Base-by-base conservation (phyloP, 2,329 filamentous ascomycete genomes). In the Botryotinia calthae region DNA sequence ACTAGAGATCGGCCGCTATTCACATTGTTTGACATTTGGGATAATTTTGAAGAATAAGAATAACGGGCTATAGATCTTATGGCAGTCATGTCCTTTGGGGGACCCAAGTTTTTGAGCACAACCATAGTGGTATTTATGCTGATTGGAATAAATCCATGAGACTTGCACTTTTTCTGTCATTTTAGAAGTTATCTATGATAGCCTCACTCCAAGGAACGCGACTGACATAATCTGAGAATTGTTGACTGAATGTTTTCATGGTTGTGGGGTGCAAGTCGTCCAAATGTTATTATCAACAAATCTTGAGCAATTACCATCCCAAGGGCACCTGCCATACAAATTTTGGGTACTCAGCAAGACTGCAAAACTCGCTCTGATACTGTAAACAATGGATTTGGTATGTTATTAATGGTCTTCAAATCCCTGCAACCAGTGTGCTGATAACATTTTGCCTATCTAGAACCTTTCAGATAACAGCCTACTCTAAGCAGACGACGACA, bases 281-380 rank as follows among this genome's bases (percentile, higher is more conserved):
- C 3, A 40, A 16, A n/a, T 22, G 0, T 25, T n/a, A 25, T n/a
- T 12, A 18, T 8, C 22, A n/a, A n/a, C 6, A 8, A 40, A 62
- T 34, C 34, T 40, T 14, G 22, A n/a, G 16, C 10, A 5, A 61
- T 1, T 48, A 4, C 9, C 22, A 37, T 1, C 20, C 9, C 6
- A 37, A 16, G 10, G 8, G 20, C 1, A 40, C 22, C 14, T 18
- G 25, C 20, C 12, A 61, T 9, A 40, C 12, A 2, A 37, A 14
- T 8, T 1, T 37, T 14, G 16, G 0, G 1, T 22, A 61, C 1
- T n/a, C 10, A 2, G 1, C 2, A 4, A 40, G 9, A 40, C 22
- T 3, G 34, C 12, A 40, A 22, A 8, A 22, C 6, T 40, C 9
- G 16, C 6, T 61, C 34, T 31, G 14, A 14, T 18, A 61, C 2